A percentile compares a stretch with the other conserved stretches of the same genome.
Conservation (phyloP, 192 early-diverging fungal genomes). For the Glomus cerebriforme region DNA sequence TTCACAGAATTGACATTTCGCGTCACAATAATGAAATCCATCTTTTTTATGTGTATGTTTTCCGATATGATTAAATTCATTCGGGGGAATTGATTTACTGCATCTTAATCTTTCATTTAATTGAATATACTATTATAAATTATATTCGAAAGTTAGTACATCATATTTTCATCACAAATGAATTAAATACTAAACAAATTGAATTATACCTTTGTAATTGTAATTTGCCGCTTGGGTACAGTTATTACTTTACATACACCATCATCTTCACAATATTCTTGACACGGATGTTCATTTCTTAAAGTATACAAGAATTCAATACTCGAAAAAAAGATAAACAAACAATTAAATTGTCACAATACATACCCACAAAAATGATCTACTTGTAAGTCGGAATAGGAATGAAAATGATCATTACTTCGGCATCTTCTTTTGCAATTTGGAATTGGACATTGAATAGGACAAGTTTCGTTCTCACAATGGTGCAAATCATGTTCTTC, state of each 20-base stretch:
- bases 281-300: conserved; percentile 34
- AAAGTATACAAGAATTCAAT: not conserved
- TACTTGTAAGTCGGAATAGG: not conserved
- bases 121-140: conserved; percentile 25
- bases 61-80: conserved; percentile 8
- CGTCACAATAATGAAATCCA: conserved; percentile 19
- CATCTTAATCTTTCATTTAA: not conserved
- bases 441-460: conserved; percentile 24
- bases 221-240: conserved; percentile 13
- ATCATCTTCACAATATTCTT: conserved; percentile 15
- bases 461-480: conserved; percentile 27
- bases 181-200: too few species aligned
- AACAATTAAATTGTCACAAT: not conserved
- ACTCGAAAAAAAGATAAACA: too few species aligned
- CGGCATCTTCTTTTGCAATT: conserved; percentile 7
- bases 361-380: conserved; percentile 31
- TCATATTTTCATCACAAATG: too few species aligned
- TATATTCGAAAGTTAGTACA: not conserved
- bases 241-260: conserved; percentile 27
- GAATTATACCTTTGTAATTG: not conserved
- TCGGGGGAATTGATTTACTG: conserved; percentile 15
- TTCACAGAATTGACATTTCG: conserved; percentile 15
- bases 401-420: conserved; percentile 30
- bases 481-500: not conserved
- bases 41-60: conserved; percentile 17